phyloP scores from a whole-genome alignment of 495 filamentous ascomycete species.

The Penicillium atrosanguineum region DNA sequence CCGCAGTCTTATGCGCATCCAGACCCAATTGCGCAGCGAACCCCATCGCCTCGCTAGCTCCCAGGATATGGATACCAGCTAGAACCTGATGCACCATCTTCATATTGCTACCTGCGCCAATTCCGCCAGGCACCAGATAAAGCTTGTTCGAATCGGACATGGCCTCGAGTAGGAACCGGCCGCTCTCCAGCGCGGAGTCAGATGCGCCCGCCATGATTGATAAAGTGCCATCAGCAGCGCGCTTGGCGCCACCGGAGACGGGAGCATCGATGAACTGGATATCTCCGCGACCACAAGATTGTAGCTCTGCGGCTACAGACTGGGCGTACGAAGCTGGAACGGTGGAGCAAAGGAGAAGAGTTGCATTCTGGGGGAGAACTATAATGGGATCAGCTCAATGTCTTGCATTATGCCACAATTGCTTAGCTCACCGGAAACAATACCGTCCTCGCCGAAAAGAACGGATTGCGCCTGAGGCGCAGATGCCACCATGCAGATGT shows the following conservation, averaged over 20 bases:
- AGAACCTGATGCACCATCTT: slow-evolving; percentile 86
- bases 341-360: slow-evolving; percentile 71
- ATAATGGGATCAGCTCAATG: slow-evolving; percentile 1
- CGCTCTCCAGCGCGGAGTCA: slow-evolving; percentile 55
- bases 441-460: slow-evolving; percentile 61
- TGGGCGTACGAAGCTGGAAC: slow-evolving; percentile 66
- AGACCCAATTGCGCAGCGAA: slow-evolving; percentile 67
- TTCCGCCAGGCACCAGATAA: slow-evolving; percentile 69
- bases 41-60: slow-evolving; percentile 70
- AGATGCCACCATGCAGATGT: slow-evolving; percentile 80
- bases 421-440: slow-evolving; percentile 36
- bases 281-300: slow-evolving; percentile 54
- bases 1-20: slow-evolving; percentile 54
- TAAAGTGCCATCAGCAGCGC: slow-evolving; percentile 73
- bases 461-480: slow-evolving; percentile 65
- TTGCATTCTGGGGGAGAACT: slow-evolving; percentile 55
- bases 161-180: slow-evolving; percentile 56
- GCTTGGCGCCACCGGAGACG: slow-evolving; percentile 72
- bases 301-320: slow-evolving; percentile 55
- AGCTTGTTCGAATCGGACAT: slow-evolving; percentile 62
- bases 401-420: background rate
- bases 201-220: slow-evolving; percentile 77
- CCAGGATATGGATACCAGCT: slow-evolving; percentile 72
- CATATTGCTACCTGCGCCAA: slow-evolving; percentile 80
- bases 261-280: slow-evolving; percentile 70